Evolutionary conservation across 164 flowering plant species (phyloP).

Genomic region (Piper longum): DNA sequence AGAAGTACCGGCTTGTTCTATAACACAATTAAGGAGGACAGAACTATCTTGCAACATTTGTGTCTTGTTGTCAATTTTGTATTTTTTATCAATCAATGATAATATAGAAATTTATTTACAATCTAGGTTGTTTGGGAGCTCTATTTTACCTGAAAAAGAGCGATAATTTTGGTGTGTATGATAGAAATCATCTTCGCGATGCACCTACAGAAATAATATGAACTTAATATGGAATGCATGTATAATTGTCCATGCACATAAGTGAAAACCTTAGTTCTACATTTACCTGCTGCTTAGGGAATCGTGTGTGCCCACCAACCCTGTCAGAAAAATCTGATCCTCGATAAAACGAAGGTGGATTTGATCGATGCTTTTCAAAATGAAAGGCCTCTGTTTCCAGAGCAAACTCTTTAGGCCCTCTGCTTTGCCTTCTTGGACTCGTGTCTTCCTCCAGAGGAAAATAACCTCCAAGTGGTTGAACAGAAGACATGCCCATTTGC

Average conservation of each 20-base stretch:
- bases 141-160: slow-evolving; percentile 40
- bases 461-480: slow-evolving; percentile 48
- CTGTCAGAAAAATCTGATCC: slow-evolving; percentile 50
- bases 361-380: slow-evolving; percentile 42
- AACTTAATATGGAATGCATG: slow-evolving; percentile 2
- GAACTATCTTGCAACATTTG: no score
- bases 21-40: no score
- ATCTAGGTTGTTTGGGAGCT: no score
- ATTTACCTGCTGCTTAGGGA: slow-evolving; percentile 61
- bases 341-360: slow-evolving; percentile 38
- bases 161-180: slow-evolving; percentile 24
- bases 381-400: slow-evolving; percentile 36
- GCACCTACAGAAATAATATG: slow-evolving; percentile 28
- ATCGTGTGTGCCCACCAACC: slow-evolving; percentile 41
- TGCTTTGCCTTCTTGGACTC: slow-evolving; percentile 39
- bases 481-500: slow-evolving; percentile 41
- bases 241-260: not conserved
- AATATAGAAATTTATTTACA: not conserved
- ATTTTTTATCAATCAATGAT: no score
- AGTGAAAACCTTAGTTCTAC: not conserved
- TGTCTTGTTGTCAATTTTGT: no score
- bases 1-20: no score
- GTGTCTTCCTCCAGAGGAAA: slow-evolving; percentile 61
- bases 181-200: slow-evolving; percentile 44
- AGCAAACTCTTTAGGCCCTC: slow-evolving; percentile 45